These are phyloP conservation scores for Trichoderma sp. DNA, from an alignment of 2,329 filamentous ascomycete species.

Conservation along the genomic window DNA sequence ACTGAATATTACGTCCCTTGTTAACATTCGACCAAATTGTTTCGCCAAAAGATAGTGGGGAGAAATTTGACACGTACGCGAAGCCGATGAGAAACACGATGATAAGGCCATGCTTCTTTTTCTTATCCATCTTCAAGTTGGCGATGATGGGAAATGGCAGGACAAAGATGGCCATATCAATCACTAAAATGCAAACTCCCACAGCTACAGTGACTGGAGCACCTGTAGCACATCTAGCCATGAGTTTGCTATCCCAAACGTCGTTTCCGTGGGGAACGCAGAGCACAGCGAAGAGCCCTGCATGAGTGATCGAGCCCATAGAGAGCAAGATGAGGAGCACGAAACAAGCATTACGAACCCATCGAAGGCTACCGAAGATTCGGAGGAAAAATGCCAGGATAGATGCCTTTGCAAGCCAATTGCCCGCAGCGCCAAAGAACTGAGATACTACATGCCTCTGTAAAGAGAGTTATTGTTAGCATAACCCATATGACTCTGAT, in stretches of 20 bases:
- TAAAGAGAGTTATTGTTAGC: not conserved
- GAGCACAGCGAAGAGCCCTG: not conserved
- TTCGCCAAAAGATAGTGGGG: not conserved
- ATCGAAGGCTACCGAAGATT: not conserved
- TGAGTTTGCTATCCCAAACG: not conserved
- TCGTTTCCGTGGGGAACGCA: conserved; percentile 2
- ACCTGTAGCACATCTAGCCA: not conserved
- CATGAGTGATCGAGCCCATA: not conserved
- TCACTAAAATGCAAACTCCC: not conserved
- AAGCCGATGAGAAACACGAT: conserved; percentile 3
- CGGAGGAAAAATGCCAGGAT: not conserved
- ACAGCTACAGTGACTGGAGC: not conserved
- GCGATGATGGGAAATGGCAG: not conserved
- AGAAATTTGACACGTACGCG: not conserved
- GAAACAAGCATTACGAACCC: not conserved
- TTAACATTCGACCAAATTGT: not conserved
- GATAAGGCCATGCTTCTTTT: not conserved
- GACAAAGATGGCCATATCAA: conserved; percentile 1
- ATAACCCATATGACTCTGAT: not conserved
- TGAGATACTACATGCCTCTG: conserved; percentile 3
- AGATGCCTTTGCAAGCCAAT: conserved; percentile 3
- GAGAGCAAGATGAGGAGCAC: not conserved
- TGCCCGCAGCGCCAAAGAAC: not conserved
- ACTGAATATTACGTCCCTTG: not conserved
- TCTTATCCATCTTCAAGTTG: not conserved